Evolutionary conservation across 2,329 filamentous ascomycete species (phyloP), one percentile per base, ranked within the genome.

Genomic region (Macrophomina pseudophaseolina): DNA sequence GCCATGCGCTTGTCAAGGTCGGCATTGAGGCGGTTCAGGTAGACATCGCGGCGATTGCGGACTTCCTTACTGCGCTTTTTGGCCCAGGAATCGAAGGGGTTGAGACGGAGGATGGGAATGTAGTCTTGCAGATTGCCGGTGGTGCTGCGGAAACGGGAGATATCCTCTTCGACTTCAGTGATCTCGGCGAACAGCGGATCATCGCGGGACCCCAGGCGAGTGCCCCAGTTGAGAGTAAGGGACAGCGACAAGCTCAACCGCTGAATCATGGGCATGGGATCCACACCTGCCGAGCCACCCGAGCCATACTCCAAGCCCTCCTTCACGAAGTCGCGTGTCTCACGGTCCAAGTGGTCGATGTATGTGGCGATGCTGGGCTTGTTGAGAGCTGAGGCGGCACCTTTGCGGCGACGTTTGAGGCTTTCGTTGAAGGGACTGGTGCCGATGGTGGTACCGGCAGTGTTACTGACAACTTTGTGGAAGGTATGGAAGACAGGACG

Each of bases 221-320:
- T 84, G 0, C 88, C 89, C 87, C 87, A 91, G 72, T 90, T 90
- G 16, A 90, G 78, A 0, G 88, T 90, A 32, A 90, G 74, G 0
- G 87, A 84, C 3, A 90, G 79, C n/a, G 85, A 88, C 3, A 90
- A 76, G 12, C 83, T 86, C 0, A 90, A 80, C 0, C 88, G 84
- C 71, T 90, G 88, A 53, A 90, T 89, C 84, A 89, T 88, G 0
- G 88, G 86, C 86, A 90, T 87, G 0, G 88, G 87, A 66, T 91
- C 86, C 0, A 90, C 83, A 0, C 86, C 81, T 1, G 78, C 78
- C 0, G 77, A 76, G 0, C 88, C 88, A 1, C 80, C 81, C 6
- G 84, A 78, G 3, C 88, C 88, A 68, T 88, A 86, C 23, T 82
- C 80, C 66, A 86, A 80, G 0, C 88, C 82, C 67, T 91, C 89